Conservation (phyloP, 2,329 filamentous ascomycete genomes). For the Talaromyces pinophilus region DNA sequence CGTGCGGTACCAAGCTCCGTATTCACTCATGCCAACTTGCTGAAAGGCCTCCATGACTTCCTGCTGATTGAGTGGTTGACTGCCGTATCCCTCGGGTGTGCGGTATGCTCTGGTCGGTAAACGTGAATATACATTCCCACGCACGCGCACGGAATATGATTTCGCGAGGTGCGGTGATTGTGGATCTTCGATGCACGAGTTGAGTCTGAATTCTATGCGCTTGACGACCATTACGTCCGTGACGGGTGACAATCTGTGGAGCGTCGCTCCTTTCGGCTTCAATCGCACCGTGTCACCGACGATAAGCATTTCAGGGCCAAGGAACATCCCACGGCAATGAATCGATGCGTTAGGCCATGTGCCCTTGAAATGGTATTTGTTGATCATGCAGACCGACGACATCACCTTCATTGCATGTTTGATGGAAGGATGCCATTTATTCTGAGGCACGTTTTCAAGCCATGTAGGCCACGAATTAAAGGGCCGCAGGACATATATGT, state of each 20-base stretch:
- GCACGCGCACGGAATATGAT: conserved; percentile 50
- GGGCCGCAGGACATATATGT: conserved; percentile 56
- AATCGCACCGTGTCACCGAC: conserved; percentile 59
- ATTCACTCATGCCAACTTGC: conserved; percentile 46
- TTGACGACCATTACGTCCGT: conserved; percentile 58
- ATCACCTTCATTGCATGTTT: conserved; percentile 55
- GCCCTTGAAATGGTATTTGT: conserved; percentile 56
- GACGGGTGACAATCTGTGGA: conserved; percentile 31
- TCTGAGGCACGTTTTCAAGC: conserved; percentile 43
- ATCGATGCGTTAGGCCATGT: conserved; percentile 57
- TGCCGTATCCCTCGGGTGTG: conserved; percentile 25
- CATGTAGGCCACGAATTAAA: conserved; percentile 57
- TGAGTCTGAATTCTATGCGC: conserved; percentile 54
- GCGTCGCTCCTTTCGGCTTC: conserved; percentile 35
- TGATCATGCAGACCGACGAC: conserved; percentile 55
- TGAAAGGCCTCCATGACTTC: conserved; percentile 41
- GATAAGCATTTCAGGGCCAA: conserved; percentile 59
- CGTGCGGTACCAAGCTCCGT: conserved; percentile 56
- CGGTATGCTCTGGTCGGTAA: conserved; percentile 32
- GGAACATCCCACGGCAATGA: conserved; percentile 56
- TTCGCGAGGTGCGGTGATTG: conserved; percentile 51
- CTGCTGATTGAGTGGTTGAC: conserved; percentile 33
- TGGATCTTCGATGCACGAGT: conserved; percentile 51
- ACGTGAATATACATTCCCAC: conserved; percentile 52
- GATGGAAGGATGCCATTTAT: conserved; percentile 56